Evolutionary conservation across 805 yeast genomes (phyloP).

Genomic region (Dipodascus albidus): DNA sequence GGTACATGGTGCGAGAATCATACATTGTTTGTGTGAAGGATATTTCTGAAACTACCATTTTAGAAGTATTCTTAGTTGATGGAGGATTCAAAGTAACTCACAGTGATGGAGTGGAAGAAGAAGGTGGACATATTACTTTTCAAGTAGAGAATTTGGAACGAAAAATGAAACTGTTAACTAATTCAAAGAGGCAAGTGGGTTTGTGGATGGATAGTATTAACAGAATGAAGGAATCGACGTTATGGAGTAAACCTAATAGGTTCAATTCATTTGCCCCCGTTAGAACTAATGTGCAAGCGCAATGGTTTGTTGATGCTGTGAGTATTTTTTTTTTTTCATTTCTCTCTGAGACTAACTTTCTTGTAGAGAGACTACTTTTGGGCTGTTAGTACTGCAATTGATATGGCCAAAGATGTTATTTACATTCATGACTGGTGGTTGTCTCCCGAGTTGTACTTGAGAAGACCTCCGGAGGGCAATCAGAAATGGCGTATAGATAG

Average conservation of each 20-base stretch:
- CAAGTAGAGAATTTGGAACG: conserved; percentile 29
- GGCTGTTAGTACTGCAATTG: conserved; percentile 88
- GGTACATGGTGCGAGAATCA: conserved; percentile 81
- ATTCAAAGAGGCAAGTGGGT: conserved; percentile 67
- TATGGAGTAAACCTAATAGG: conserved; percentile 66
- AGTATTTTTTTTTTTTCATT: conserved; percentile 2
- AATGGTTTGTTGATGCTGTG: conserved; percentile 87
- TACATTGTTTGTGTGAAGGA: conserved; percentile 80
- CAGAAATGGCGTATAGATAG: conserved; percentile 91
- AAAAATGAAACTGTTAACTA: conserved; percentile 41
- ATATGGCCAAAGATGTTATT: conserved; percentile 86
- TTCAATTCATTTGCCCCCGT: conserved; percentile 92
- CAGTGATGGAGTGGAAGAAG: conserved; percentile 12
- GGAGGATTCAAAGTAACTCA: conserved; percentile 45
- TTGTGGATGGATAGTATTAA: conserved; percentile 72
- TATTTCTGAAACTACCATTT: conserved; percentile 73
- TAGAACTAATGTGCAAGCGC: conserved; percentile 74
- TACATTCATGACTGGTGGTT: conserved; percentile 99
- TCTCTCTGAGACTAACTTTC: not conserved
- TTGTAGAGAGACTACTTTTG: conserved; percentile 74
- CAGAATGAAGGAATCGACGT: conserved; percentile 52
- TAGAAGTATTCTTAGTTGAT: conserved; percentile 90
- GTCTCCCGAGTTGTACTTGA: conserved; percentile 81
- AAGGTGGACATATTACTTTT: conserved; percentile 15
- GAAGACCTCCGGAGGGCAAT: conserved; percentile 92